Evolutionary conservation across 2,329 filamentous ascomycete genomes (phyloP).

Genomic region (Samsoniella hepiali): DNA sequence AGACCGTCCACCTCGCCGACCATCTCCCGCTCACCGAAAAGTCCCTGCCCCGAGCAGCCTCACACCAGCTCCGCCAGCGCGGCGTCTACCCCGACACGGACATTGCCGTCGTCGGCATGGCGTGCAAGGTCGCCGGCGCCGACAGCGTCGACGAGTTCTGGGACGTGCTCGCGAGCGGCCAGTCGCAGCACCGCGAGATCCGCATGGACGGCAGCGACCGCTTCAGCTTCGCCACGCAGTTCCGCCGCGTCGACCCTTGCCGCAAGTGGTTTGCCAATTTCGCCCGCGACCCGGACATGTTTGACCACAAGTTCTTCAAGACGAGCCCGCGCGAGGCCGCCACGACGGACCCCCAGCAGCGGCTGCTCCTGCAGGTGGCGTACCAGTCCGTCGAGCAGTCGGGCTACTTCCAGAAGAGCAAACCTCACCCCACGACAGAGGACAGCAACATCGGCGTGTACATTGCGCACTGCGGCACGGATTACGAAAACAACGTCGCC

Average conservation of each 20-base stretch:
- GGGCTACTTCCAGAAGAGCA: slow-evolving; percentile 22
- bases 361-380: slow-evolving; percentile 36
- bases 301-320: slow-evolving; percentile 42
- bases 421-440: not conserved
- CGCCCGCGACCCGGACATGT: slow-evolving; percentile 25
- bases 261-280: slow-evolving; percentile 26
- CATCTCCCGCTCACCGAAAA: too few relatives aligned
- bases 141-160: too few relatives aligned
- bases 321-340: slow-evolving; percentile 35
- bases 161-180: too few relatives aligned
- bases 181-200: too few relatives aligned
- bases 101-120: slow-evolving; percentile 26
- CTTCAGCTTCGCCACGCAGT: too few relatives aligned
- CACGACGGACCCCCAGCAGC: slow-evolving; percentile 40
- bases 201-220: too few relatives aligned
- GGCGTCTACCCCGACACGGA: slow-evolving; percentile 29
- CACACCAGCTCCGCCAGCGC: too few relatives aligned
- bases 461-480: slow-evolving; percentile 24
- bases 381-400: slow-evolving; percentile 39
- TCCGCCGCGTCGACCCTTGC: not conserved
- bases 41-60: too few relatives aligned
- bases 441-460: slow-evolving; percentile 29
- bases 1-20: too few relatives aligned
- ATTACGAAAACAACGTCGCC: slow-evolving; percentile 42
- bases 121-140: too few relatives aligned